Conservation (phyloP, 768 basidiomycete species). For the Suillus lakei region DNA sequence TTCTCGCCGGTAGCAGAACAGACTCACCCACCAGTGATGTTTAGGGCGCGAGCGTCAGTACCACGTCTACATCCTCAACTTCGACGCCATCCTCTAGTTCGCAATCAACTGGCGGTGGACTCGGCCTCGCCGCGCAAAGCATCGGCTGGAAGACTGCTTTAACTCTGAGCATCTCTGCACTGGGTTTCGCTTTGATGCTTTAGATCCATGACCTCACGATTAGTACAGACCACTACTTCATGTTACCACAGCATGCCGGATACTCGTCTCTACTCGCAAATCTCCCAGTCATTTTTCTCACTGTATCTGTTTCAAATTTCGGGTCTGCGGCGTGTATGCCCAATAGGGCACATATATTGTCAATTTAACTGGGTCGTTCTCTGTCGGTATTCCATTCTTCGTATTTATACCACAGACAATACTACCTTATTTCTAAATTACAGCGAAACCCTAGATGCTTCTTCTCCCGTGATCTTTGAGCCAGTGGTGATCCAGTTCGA, state of each 20-base stretch:
- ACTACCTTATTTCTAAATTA: constrained; percentile 15
- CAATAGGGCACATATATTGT: not conserved
- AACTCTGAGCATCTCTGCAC: constrained; percentile 21
- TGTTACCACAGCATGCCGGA: not conserved
- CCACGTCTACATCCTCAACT: not conserved
- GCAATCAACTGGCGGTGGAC: constrained; percentile 12
- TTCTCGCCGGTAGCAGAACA: constrained; percentile 7
- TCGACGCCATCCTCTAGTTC: constrained; percentile 4
- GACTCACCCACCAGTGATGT: not conserved
- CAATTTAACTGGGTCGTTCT: not conserved
- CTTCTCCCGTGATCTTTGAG: not conserved
- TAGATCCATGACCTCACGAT: constrained; percentile 17
- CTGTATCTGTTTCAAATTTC: not conserved
- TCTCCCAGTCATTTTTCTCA: not conserved
- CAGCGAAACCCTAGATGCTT: constrained; percentile 6
- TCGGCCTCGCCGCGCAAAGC: constrained; percentile 7
- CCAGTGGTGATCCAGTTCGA: not conserved
- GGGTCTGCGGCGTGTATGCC: constrained; percentile 1
- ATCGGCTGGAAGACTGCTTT: constrained; percentile 21
- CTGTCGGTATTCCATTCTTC: not conserved
- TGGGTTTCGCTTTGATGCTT: constrained; percentile 22
- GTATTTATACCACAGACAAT: constrained; percentile 2
- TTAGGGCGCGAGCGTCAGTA: not conserved
- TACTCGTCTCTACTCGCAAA: not conserved
- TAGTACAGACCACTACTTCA: constrained; percentile 1